Percentiles rank a stretch among this genome's conserved stretches.
phyloP scores from a whole-genome alignment of 2,329 filamentous ascomycete genomes.

The Drechslera avenae region DNA sequence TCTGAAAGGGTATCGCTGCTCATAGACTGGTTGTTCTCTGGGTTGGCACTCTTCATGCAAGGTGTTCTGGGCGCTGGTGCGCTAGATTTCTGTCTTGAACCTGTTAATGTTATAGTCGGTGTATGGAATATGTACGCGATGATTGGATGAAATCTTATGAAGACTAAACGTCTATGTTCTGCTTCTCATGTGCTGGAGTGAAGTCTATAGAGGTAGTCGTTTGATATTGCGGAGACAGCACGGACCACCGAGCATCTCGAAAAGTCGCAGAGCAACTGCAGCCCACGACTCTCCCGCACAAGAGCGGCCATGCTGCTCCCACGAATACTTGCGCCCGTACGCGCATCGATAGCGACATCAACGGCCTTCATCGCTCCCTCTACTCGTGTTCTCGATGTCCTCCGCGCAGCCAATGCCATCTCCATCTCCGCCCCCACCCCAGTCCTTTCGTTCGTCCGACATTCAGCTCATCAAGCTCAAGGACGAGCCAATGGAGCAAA shows the following conservation, averaged over 20 bases:
- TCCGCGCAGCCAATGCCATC: slow-evolving; percentile 42
- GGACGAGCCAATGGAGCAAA: slow-evolving; percentile 72
- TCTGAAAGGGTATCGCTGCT: slow-evolving; percentile 4
- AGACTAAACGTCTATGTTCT: background rate
- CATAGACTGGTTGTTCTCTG: slow-evolving; percentile 18
- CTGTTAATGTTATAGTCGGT: slow-evolving; percentile 16
- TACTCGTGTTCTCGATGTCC: slow-evolving; percentile 37
- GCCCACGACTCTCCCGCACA: slow-evolving; percentile 17
- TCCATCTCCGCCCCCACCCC: slow-evolving; percentile 36
- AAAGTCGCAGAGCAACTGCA: slow-evolving; percentile 32
- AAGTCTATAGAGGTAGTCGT: background rate
- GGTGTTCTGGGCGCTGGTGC: slow-evolving; percentile 23
- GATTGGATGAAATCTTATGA: background rate
- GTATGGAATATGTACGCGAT: slow-evolving; percentile 12
- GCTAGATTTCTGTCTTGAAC: slow-evolving; percentile 23
- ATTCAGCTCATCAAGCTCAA: slow-evolving; percentile 69
- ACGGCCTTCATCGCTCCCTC: slow-evolving; percentile 31
- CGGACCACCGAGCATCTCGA: slow-evolving; percentile 25
- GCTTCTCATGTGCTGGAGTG: background rate
- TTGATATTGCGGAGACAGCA: slow-evolving; percentile 8
- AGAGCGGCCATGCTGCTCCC: slow-evolving; percentile 48
- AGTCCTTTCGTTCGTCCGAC: slow-evolving; percentile 57
- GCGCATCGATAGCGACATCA: slow-evolving; percentile 36
- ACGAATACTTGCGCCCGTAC: slow-evolving; percentile 46
- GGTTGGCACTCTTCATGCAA: slow-evolving; percentile 24